Percentiles rank a stretch among this genome's conserved stretches.
Conservation (phyloP, 108 stramenopile genomes). For the Pseudonitzschia delicatissima region DNA sequence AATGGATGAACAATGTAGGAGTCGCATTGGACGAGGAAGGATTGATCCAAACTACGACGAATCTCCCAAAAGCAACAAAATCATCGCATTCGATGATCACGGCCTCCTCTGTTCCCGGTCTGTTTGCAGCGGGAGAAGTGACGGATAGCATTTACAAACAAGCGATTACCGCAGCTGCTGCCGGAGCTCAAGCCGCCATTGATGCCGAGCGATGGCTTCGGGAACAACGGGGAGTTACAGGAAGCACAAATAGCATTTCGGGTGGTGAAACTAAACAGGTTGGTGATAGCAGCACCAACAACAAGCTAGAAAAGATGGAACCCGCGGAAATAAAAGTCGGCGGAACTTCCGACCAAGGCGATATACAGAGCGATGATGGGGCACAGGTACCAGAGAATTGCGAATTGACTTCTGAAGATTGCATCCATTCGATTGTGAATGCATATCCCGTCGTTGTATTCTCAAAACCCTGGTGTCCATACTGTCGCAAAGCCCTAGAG, state of each 20-base stretch:
- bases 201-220: conserved; percentile 91
- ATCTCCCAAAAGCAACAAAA: conserved; percentile 15
- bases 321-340: neutral
- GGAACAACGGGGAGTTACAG: conserved; percentile 39
- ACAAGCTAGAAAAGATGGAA: neutral
- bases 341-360: neutral
- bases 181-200: conserved; percentile 86
- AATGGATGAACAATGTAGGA: conserved; percentile 44
- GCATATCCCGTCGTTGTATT: conserved; percentile 72
- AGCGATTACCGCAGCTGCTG: conserved; percentile 86
- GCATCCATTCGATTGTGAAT: conserved; percentile 49
- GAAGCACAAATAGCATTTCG: neutral
- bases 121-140: conserved; percentile 92
- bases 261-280: conserved; percentile 2
- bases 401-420: conserved; percentile 47
- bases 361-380: neutral
- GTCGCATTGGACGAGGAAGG: conserved; percentile 63
- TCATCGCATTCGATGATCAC: too few relatives aligned
- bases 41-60: conserved; percentile 47
- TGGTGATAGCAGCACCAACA: neutral
- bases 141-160: conserved; percentile 85
- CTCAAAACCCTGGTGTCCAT: conserved; percentile 52
- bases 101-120: conserved; percentile 71
- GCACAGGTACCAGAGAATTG: conserved; percentile 20
- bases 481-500: conserved; percentile 65